phyloP scores from a whole-genome alignment of 495 filamentous ascomycete species.

The Neurospora cerealis region DNA sequence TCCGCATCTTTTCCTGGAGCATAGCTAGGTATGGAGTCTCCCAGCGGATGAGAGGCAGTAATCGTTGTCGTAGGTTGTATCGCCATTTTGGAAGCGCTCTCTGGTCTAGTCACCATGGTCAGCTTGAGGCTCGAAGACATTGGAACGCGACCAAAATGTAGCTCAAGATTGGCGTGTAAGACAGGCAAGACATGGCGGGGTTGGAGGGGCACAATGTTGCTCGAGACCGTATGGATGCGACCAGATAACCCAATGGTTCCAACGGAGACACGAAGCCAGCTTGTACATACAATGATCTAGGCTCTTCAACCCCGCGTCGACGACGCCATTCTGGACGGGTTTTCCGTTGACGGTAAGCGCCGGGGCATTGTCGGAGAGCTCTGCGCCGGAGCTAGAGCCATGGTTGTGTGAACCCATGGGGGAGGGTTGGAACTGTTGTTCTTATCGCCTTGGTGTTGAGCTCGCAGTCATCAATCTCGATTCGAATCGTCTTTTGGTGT shows the following conservation, averaged over 20 bases:
- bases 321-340: constrained; percentile 26
- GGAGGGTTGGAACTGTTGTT: background rate
- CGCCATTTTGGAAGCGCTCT: constrained; percentile 79
- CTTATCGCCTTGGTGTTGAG: background rate
- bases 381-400: constrained; percentile 23
- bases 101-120: constrained; percentile 50
- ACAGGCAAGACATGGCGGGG: background rate
- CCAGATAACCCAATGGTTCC: background rate
- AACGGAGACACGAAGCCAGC: background rate
- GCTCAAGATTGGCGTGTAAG: background rate
- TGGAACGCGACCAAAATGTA: background rate
- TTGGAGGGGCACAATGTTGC: background rate
- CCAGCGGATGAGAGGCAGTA: constrained; percentile 83
- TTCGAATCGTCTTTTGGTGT: background rate
- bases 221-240: background rate
- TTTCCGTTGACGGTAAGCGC: constrained; percentile 5
- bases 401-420: constrained; percentile 16
- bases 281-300: constrained; percentile 61
- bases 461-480: background rate
- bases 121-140: background rate
- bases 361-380: constrained; percentile 11
- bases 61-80: constrained; percentile 66
- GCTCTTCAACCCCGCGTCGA: constrained; percentile 65
- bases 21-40: constrained; percentile 90
- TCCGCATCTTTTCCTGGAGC: constrained; percentile 67